Evolutionary conservation across 768 basidiomycete genomes (phyloP).

Genomic region (Leccinum variicolor): DNA sequence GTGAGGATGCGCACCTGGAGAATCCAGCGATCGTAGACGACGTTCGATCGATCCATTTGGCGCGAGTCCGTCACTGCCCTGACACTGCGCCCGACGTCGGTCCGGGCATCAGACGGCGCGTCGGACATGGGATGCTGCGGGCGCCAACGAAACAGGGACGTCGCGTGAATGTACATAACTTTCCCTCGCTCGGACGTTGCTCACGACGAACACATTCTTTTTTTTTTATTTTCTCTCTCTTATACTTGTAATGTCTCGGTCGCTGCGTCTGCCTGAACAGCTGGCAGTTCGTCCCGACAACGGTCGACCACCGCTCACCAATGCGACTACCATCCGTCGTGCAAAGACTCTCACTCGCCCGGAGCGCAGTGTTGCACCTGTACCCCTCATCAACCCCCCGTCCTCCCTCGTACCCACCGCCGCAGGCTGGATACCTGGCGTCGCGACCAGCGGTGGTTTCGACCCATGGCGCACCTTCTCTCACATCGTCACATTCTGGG

Average conservation of each 20-base stretch:
- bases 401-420: constrained; percentile 38
- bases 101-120: constrained; percentile 10
- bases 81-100: background rate
- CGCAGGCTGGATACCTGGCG: constrained; percentile 35
- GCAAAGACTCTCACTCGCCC: constrained; percentile 97
- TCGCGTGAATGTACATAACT: background rate
- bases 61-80: background rate
- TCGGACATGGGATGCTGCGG: background rate
- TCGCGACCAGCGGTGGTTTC: constrained; percentile 30
- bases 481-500: constrained; percentile 85
- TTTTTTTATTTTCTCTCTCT: no score
- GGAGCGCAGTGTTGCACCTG: constrained; percentile 90
- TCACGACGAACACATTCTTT: background rate
- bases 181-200: background rate
- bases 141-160: background rate
- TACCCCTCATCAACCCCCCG: constrained; percentile 89
- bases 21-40: constrained; percentile 17
- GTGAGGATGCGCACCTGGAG: constrained; percentile 15
- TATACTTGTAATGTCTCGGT: constrained; percentile 16
- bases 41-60: background rate
- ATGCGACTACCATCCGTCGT: constrained; percentile 66
- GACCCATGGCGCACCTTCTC: constrained; percentile 83
- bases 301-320: constrained; percentile 49
- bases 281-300: constrained; percentile 32
- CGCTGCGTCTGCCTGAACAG: constrained; percentile 17